Evolutionary conservation across 352 stramenopile genomes (phyloP).

Genomic region (Pythium monospermum): DNA sequence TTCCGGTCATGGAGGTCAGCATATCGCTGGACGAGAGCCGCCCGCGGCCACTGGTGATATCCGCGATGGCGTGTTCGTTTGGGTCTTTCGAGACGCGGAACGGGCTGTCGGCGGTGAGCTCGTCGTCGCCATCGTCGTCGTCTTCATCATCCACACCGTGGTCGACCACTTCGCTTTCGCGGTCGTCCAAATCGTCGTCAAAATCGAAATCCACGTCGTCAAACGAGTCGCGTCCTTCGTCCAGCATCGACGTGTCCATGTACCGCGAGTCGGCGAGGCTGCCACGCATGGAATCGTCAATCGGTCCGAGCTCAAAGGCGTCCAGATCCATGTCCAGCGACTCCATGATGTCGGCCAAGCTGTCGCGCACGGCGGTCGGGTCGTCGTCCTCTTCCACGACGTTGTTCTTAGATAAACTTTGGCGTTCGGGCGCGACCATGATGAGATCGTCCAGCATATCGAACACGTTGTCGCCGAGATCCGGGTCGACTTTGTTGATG

Average conservation of each 20-base stretch:
- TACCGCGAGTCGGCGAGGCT: constrained; percentile 12
- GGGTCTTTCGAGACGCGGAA: constrained; percentile 31
- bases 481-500: constrained; percentile 67
- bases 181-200: constrained; percentile 38
- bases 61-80: constrained; percentile 50
- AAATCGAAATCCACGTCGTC: constrained; percentile 58
- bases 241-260: constrained; percentile 18
- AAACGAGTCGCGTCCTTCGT: constrained; percentile 50
- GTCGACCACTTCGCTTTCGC: constrained; percentile 28
- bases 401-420: constrained; percentile 52
- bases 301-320: constrained; percentile 40
- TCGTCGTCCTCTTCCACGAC: constrained; percentile 30
- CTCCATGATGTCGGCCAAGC: constrained; percentile 78
- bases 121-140: constrained; percentile 21
- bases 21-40: constrained; percentile 71
- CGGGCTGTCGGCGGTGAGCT: constrained; percentile 20
- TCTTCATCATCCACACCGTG: constrained; percentile 40
- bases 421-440: constrained; percentile 68
- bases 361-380: constrained; percentile 45
- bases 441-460: constrained; percentile 87
- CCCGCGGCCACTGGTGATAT: constrained; percentile 57
- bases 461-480: constrained; percentile 82
- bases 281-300: constrained; percentile 32
- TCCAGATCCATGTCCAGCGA: constrained; percentile 83
- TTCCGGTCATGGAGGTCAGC: constrained; percentile 58